These are phyloP conservation scores for Marasmius sp. DNA, from an alignment of 1,284 basidiomycete species.

Conservation along the genomic window DNA sequence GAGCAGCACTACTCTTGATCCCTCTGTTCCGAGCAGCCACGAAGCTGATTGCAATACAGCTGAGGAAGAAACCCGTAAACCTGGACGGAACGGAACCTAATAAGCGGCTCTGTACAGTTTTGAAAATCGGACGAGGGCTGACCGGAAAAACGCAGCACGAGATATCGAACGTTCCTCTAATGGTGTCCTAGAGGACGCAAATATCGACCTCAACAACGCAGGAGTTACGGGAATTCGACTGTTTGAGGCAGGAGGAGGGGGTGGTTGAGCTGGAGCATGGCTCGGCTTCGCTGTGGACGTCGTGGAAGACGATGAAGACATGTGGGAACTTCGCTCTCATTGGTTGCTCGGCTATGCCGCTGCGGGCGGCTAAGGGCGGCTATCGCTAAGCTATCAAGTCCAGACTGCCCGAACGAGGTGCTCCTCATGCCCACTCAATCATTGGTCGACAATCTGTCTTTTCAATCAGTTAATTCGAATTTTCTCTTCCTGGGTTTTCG, in stretches of 20 bases:
- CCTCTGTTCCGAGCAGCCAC: conserved; percentile 68
- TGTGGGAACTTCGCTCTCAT: conserved; percentile 14
- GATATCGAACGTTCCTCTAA: conserved; percentile 80
- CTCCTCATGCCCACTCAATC: background rate
- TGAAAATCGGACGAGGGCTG: conserved; percentile 10
- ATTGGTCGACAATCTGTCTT: background rate
- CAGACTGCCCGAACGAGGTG: background rate
- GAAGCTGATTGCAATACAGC: conserved; percentile 75
- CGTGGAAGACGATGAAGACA: conserved; percentile 43
- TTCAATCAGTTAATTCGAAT: background rate
- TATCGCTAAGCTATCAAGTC: background rate
- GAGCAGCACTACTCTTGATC: conserved; percentile 57
- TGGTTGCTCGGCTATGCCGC: background rate
- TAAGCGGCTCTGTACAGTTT: conserved; percentile 2
- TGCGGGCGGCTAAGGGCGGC: background rate
- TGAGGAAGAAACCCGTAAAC: conserved; percentile 77
- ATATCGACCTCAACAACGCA: conserved; percentile 75
- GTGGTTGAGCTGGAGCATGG: conserved; percentile 25
- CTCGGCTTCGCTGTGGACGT: conserved; percentile 39
- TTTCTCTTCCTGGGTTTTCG: background rate
- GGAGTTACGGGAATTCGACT: conserved; percentile 79
- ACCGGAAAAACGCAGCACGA: conserved; percentile 82
- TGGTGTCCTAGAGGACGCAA: conserved; percentile 76
- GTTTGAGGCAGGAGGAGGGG: conserved; percentile 33
- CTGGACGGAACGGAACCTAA: conserved; percentile 32